These are phyloP conservation scores for Forsythia suspensa DNA, from an alignment of 257 asterid genomes.

Conservation along the genomic window DNA sequence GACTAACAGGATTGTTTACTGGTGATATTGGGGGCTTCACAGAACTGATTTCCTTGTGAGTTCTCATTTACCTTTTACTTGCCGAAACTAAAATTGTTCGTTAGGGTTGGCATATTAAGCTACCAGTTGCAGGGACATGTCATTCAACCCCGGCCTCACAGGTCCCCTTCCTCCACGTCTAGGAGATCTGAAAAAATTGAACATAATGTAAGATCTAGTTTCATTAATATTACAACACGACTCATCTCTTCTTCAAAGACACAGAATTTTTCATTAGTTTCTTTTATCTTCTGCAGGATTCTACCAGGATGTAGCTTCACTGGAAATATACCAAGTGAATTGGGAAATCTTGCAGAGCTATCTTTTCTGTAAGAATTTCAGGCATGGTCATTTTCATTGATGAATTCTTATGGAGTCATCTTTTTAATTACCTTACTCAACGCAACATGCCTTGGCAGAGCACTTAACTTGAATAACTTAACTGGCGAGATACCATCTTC, in stretches of 20 bases:
- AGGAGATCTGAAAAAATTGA: conserved; percentile 71
- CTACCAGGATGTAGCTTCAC: conserved; percentile 89
- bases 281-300: conserved; percentile 37
- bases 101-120: not conserved
- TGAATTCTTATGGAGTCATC: not conserved
- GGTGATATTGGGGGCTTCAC: conserved; percentile 87
- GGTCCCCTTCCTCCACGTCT: conserved; percentile 81
- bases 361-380: conserved; percentile 69
- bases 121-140: conserved; percentile 67
- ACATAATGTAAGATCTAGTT: conserved; percentile 55
- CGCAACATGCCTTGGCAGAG: conserved; percentile 45
- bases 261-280: too few relatives aligned
- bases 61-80: conserved; percentile 8
- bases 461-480: conserved; percentile 85
- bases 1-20: conserved; percentile 60
- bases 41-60: conserved; percentile 74
- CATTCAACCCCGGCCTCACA: conserved; percentile 75
- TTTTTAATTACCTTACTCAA: not conserved
- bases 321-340: conserved; percentile 69
- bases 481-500: conserved; percentile 82
- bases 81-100: not conserved
- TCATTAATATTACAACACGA: not conserved
- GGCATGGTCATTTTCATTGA: not conserved
- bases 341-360: conserved; percentile 71
- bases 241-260: too few relatives aligned